Evolutionary conservation across 2,329 filamentous ascomycete species (phyloP).

Genomic region (Aaosphaeria pasadenensis): DNA sequence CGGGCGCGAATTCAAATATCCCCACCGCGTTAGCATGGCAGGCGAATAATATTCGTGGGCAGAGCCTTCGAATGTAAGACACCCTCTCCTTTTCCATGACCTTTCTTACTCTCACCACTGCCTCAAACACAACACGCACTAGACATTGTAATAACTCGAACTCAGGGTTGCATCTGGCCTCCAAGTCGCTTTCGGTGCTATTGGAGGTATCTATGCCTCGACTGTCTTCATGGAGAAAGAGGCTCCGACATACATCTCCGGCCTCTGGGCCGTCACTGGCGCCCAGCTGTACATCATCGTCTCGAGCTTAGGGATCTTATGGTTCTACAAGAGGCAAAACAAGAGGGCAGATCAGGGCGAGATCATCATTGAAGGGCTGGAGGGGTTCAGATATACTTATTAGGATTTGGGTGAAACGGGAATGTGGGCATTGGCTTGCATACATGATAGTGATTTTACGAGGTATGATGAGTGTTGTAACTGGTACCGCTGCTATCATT

Average conservation of each 20-base stretch:
- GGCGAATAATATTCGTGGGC: constrained; percentile 7
- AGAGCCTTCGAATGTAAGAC: constrained; percentile 1
- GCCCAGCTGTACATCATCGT: neutral
- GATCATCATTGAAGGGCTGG: neutral
- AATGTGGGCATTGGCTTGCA: too few species aligned
- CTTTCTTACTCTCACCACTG: neutral
- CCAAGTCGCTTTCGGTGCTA: constrained; percentile 29
- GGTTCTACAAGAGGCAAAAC: neutral
- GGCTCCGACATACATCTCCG: constrained; percentile 19
- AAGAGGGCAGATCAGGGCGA: neutral
- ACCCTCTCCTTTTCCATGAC: neutral
- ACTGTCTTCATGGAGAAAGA: constrained; percentile 29
- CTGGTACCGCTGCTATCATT: too few species aligned
- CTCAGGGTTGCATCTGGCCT: constrained; percentile 24
- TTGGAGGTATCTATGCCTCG: constrained; percentile 29
- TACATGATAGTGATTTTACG: too few species aligned
- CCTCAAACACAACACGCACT: neutral
- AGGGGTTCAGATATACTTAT: constrained; percentile 1
- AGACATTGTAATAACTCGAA: neutral
- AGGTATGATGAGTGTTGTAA: too few species aligned
- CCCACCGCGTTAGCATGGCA: constrained; percentile 8
- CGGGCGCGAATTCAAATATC: constrained; percentile 8
- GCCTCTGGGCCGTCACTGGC: constrained; percentile 19
- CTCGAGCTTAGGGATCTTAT: neutral
- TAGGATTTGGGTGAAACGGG: neutral